Evolutionary conservation across 2,329 filamentous ascomycete species (phyloP), one percentile per base, ranked within the genome.

Genomic region (Mollisiaceae sp.): DNA sequence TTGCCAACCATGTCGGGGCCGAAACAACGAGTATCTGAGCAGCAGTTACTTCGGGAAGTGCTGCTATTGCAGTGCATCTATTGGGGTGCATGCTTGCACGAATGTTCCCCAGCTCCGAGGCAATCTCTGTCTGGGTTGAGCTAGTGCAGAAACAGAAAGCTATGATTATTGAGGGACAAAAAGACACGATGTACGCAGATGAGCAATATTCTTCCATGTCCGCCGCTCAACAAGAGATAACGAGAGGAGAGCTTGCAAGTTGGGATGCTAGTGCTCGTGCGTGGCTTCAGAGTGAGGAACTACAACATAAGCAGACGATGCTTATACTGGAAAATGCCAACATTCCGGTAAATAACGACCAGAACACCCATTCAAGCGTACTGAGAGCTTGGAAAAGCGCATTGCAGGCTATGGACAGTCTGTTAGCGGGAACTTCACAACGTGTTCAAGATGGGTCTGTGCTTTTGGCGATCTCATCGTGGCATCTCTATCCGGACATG

Each of bases 221-320:
- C 4, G 56, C 62, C n/a, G 22, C 36, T n/a, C 45, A 57, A 24
- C 62, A 64, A 56, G 62, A 64, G 11, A 54, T 64, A 14, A 9
- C 56, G 2, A n/a, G 62, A 18, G 36, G 9, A 20, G 39, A 64
- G 11, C 56, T 64, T 36, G 43, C 62, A n/a, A 50, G 24, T 22
- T 61, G 43, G 47, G 59, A 61, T 41, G 43, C 59, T 2, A 64
- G 62, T 47, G 38, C 47, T 24, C 56, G 57, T 36, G 62, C 62
- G 15, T 64, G 62, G 62, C 47, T 64, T 8, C 32, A 43, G n/a
- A 47, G 20, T 15, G 62, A 60, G 32, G 9, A 32, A 14, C 22
- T 20, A 2, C 41, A 64, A 32, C 62, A 64, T n/a, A 60, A 32
- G n/a, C 62, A 64, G 24, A 35, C 54, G 4, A 60, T 56, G 36